Conservation (phyloP, 306 rosid species). For the Lithocarpus polystachyus region DNA sequence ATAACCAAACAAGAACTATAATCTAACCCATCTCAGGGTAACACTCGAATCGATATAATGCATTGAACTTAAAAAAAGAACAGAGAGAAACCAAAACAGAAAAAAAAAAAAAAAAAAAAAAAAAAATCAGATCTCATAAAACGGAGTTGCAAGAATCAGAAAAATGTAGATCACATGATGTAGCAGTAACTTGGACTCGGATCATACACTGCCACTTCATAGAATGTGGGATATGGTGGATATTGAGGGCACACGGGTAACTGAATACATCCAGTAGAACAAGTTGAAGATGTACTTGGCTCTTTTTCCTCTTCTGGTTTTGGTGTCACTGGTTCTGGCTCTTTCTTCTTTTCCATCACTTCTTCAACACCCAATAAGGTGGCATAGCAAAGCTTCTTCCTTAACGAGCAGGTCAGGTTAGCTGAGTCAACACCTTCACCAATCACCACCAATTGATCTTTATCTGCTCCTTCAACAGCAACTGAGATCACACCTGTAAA, state of each 20-base stretch:
- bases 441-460: slow-evolving; percentile 27
- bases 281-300: background rate
- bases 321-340: background rate
- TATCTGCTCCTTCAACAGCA: slow-evolving; percentile 23
- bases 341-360: background rate
- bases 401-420: slow-evolving; percentile 3
- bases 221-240: background rate
- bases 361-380: slow-evolving; percentile 6
- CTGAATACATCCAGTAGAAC: too few species aligned
- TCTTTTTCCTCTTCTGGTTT: background rate
- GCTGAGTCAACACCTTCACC: slow-evolving; percentile 22
- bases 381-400: slow-evolving; percentile 13
- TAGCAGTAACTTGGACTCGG: background rate
- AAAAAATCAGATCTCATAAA: background rate
- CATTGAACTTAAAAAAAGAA: background rate
- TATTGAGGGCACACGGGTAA: background rate
- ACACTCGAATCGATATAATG: too few species aligned
- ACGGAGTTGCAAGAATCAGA: background rate
- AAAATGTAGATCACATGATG: background rate
- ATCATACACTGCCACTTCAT: background rate
- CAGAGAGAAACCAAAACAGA: background rate
- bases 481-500: slow-evolving; percentile 37
- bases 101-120: background rate
- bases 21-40: too few species aligned
- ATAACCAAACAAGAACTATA: too few species aligned